Conservation (phyloP, 2,329 filamentous ascomycete species). For the Emmonsia crescens region DNA sequence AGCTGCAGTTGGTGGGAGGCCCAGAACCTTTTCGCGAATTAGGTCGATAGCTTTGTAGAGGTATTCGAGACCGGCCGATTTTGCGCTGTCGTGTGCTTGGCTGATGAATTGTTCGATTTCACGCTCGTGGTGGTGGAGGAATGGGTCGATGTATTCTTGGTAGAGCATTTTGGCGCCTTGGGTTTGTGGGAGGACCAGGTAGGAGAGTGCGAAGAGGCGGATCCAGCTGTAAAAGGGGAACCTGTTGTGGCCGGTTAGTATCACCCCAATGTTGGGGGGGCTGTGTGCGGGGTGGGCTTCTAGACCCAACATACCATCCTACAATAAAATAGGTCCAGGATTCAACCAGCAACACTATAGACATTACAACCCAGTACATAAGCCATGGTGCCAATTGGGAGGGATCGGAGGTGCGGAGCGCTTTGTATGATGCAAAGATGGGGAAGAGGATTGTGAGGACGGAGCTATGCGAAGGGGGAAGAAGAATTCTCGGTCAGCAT, state of each 20-base stretch:
- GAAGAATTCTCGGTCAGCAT: conserved; percentile 17
- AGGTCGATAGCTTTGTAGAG: conserved; percentile 60
- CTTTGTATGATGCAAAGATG: conserved; percentile 95
- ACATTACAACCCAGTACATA: conserved; percentile 97
- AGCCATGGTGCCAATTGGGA: conserved; percentile 91
- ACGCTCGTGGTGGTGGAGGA: conserved; percentile 73
- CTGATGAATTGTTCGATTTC: conserved; percentile 88
- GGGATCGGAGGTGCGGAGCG: conserved; percentile 82
- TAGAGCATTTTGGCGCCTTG: conserved; percentile 84
- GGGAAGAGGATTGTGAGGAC: conserved; percentile 85
- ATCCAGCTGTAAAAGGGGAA: conserved; percentile 91
- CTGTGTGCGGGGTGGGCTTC: neutral
- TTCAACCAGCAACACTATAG: conserved; percentile 69
- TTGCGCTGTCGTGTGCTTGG: conserved; percentile 65
- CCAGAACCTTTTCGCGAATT: conserved; percentile 67
- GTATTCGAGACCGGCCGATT: conserved; percentile 64
- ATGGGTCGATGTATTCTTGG: conserved; percentile 74
- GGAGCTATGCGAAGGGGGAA: conserved; percentile 46
- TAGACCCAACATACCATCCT: conserved; percentile 49
- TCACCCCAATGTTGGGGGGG: neutral
- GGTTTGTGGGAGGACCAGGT: conserved; percentile 94
- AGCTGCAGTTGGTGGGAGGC: conserved; percentile 53
- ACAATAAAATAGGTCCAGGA: conserved; percentile 82
- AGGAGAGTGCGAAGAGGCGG: conserved; percentile 75
- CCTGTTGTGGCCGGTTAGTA: conserved; percentile 37